Conservation (phyloP, 2,329 filamentous ascomycete genomes). For the Rutstroemia sp. region DNA sequence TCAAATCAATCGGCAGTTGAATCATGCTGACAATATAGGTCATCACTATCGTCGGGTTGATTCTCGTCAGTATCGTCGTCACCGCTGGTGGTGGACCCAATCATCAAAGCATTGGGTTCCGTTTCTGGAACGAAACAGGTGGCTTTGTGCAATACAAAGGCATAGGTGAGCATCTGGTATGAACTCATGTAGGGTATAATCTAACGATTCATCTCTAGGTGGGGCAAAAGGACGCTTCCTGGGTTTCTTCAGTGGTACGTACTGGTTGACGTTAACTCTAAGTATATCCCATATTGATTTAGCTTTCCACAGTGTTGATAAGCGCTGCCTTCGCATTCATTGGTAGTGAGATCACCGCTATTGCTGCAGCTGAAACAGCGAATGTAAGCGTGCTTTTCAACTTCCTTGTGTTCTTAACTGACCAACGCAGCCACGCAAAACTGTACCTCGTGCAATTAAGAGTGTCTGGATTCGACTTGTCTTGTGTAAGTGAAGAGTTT, state of each 20-base stretch:
- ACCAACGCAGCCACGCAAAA: constrained; percentile 33
- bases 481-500: constrained; percentile 30
- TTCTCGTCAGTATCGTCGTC: constrained; percentile 55
- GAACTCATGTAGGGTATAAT: too few species aligned
- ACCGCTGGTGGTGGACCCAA: constrained; percentile 56
- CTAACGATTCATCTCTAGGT: too few species aligned
- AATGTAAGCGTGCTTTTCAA: constrained; percentile 23
- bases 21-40: constrained; percentile 56
- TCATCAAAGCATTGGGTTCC: constrained; percentile 53
- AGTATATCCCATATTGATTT: too few species aligned
- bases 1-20: too few species aligned
- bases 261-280: too few species aligned
- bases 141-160: constrained; percentile 62
- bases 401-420: too few species aligned
- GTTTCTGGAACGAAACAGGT: constrained; percentile 63
- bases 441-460: constrained; percentile 44
- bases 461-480: constrained; percentile 48
- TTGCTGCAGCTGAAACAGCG: constrained; percentile 48
- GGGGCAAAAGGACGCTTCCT: constrained; percentile 54
- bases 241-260: constrained; percentile 26
- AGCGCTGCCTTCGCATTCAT: constrained; percentile 41
- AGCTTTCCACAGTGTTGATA: constrained; percentile 32
- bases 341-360: constrained; percentile 44
- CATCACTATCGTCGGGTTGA: constrained; percentile 54
- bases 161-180: constrained; percentile 35